A percentile compares a stretch with the other conserved stretches of the same genome.
Conservation (phyloP, 2,329 filamentous ascomycete genomes). For the Trichophyton mentagrophytes region DNA sequence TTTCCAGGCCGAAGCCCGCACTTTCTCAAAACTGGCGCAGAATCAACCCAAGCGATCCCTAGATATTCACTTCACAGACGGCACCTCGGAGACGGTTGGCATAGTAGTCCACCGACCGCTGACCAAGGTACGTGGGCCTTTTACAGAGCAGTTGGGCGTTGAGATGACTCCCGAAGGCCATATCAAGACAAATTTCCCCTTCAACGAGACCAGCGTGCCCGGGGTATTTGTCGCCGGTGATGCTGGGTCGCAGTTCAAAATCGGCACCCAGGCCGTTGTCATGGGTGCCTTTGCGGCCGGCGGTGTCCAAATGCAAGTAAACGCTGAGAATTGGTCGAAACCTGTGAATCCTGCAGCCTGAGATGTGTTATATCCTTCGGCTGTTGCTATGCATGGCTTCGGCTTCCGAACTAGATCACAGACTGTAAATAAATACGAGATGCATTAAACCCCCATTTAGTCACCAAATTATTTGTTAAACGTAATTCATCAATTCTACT, state of each 20-base stretch:
- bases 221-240: conserved; percentile 1
- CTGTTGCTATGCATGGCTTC: not conserved
- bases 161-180: not conserved
- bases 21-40: not conserved
- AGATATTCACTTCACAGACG: not conserved
- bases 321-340: not conserved
- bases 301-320: not conserved
- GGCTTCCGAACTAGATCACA: not conserved
- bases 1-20: not conserved
- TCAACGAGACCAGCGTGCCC: conserved; percentile 1
- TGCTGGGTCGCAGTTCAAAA: not conserved
- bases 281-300: not conserved
- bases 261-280: not conserved
- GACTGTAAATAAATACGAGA: not conserved
- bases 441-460: not conserved
- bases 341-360: not conserved
- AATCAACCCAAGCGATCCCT: not conserved
- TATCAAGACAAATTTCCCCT: not conserved
- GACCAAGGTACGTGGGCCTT: not conserved
- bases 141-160: not conserved
- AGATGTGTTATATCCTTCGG: not conserved
- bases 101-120: not conserved
- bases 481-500: not conserved
- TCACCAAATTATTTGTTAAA: not conserved
- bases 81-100: not conserved